Percentiles rank a stretch among this genome's conserved stretches.
phyloP scores from a whole-genome alignment of 2,329 filamentous ascomycete genomes.

The Penicillium brasilianum region DNA sequence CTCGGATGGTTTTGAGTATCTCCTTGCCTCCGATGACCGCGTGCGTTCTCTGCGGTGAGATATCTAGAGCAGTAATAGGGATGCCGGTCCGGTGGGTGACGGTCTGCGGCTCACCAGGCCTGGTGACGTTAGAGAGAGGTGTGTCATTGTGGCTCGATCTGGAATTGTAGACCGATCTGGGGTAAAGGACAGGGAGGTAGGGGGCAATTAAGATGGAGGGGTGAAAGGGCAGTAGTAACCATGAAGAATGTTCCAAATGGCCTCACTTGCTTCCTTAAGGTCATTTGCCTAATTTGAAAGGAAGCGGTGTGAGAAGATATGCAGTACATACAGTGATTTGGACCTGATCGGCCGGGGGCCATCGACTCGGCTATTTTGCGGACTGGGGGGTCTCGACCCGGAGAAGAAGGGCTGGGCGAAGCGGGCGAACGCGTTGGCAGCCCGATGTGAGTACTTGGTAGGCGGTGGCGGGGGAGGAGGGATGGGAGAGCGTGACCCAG shows the following conservation, averaged over 20 bases:
- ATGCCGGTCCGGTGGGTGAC: slow-evolving; percentile 68
- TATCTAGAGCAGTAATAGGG: slow-evolving; percentile 66
- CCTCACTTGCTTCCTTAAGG: neutral
- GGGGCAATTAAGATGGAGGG: slow-evolving; percentile 7
- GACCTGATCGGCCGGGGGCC: slow-evolving; percentile 42
- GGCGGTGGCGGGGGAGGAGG: slow-evolving; percentile 44
- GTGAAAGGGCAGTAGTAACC: slow-evolving; percentile 9
- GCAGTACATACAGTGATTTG: slow-evolving; percentile 46
- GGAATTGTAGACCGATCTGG: slow-evolving; percentile 8
- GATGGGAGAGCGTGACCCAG: slow-evolving; percentile 38
- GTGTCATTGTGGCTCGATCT: slow-evolving; percentile 11
- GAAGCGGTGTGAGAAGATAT: slow-evolving; percentile 25
- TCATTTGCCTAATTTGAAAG: neutral
- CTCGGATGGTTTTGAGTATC: slow-evolving; percentile 68
- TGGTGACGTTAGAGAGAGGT: slow-evolving; percentile 34
- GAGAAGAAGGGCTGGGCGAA: slow-evolving; percentile 61
- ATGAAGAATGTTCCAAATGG: neutral
- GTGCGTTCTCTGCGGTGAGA: slow-evolving; percentile 67
- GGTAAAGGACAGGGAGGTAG: neutral
- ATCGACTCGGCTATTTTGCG: slow-evolving; percentile 46
- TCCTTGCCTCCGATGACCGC: slow-evolving; percentile 68
- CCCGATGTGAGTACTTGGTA: slow-evolving; percentile 50
- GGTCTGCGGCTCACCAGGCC: slow-evolving; percentile 58
- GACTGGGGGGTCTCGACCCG: slow-evolving; percentile 59
- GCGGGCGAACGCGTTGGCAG: slow-evolving; percentile 55